A percentile compares a stretch with the other conserved stretches of the same genome.
Evolutionary conservation across 805 yeast species (phyloP).

Genomic region (Saccharomyces paradoxus): DNA sequence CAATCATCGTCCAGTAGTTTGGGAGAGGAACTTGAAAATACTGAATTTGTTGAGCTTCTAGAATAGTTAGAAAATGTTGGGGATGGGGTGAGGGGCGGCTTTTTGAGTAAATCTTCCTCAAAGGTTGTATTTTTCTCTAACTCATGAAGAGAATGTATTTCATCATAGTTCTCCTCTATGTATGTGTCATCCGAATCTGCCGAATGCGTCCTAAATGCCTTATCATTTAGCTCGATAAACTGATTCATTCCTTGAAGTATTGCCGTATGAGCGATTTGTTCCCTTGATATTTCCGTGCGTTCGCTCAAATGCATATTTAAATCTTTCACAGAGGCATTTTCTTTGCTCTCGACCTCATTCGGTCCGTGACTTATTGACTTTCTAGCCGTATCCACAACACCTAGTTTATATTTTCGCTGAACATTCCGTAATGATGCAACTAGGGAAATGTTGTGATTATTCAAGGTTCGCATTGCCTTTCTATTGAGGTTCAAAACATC

Average conservation of each 20-base stretch:
- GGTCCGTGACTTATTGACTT: conserved; percentile 1
- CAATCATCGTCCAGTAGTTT: conserved; percentile 15
- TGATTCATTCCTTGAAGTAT: background rate
- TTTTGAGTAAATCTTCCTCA: background rate
- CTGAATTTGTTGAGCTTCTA: conserved; percentile 18
- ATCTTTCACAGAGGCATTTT: conserved; percentile 1
- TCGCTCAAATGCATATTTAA: background rate
- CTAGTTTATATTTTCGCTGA: conserved; percentile 12
- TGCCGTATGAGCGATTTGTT: background rate
- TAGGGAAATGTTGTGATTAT: conserved; percentile 10
- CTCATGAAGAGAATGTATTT: conserved; percentile 2
- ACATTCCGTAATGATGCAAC: conserved; percentile 12
- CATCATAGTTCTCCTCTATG: conserved; percentile 3
- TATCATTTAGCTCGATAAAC: background rate
- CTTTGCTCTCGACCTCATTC: conserved; percentile 1
- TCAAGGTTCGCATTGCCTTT: conserved; percentile 5
- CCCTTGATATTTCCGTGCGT: background rate
- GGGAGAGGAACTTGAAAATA: conserved; percentile 22
- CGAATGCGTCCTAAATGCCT: conserved; percentile 4
- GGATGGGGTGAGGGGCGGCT: conserved; percentile 2
- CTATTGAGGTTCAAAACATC: conserved; percentile 14
- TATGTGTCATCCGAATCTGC: conserved; percentile 10
- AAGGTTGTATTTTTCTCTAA: background rate
- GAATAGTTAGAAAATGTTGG: conserved; percentile 20
- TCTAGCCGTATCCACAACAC: conserved; percentile 1